These are phyloP conservation scores for Phytophthora gonapodyides DNA, from an alignment of 352 stramenopile genomes.

Conservation along the genomic window DNA sequence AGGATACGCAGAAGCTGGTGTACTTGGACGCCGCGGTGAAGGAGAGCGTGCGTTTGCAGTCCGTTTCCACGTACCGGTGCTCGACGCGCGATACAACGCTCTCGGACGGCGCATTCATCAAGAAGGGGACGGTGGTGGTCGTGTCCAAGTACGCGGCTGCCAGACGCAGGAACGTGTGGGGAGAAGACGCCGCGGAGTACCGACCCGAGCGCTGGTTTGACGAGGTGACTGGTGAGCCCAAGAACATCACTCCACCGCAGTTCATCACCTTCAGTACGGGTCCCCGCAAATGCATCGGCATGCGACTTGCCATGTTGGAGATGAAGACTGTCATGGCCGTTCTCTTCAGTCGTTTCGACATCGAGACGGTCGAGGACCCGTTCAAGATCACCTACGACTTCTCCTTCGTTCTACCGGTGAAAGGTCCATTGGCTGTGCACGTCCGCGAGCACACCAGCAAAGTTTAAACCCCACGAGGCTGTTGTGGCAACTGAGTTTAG, in stretches of 20 bases:
- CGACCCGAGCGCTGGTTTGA: constrained; percentile 53
- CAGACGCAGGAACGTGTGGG: constrained; percentile 47
- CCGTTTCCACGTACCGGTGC: constrained; percentile 23
- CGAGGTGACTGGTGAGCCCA: constrained; percentile 27
- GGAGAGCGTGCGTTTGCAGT: constrained; percentile 60
- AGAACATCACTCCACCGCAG: constrained; percentile 40
- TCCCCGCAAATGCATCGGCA: constrained; percentile 52
- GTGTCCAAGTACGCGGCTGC: constrained; percentile 52
- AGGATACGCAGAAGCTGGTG: constrained; percentile 47
- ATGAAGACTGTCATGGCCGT: constrained; percentile 43
- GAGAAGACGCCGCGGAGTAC: constrained; percentile 37
- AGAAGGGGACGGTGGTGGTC: constrained; percentile 41
- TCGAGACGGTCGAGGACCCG: constrained; percentile 31
- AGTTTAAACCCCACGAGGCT: not conserved
- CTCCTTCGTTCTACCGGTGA: constrained; percentile 37
- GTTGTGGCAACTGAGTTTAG: too few species aligned
- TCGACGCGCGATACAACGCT: constrained; percentile 39
- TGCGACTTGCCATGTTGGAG: constrained; percentile 43
- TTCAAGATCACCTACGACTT: constrained; percentile 39
- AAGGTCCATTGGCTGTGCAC: constrained; percentile 34
- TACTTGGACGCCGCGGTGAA: constrained; percentile 63
- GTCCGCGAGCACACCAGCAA: constrained; percentile 10
- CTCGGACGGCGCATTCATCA: constrained; percentile 51
- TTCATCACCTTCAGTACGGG: constrained; percentile 58
- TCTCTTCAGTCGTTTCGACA: constrained; percentile 40